These are phyloP conservation scores for Chaetomiaceae sp. DNA, from an alignment of 2,329 filamentous ascomycete genomes.

Conservation along the genomic window DNA sequence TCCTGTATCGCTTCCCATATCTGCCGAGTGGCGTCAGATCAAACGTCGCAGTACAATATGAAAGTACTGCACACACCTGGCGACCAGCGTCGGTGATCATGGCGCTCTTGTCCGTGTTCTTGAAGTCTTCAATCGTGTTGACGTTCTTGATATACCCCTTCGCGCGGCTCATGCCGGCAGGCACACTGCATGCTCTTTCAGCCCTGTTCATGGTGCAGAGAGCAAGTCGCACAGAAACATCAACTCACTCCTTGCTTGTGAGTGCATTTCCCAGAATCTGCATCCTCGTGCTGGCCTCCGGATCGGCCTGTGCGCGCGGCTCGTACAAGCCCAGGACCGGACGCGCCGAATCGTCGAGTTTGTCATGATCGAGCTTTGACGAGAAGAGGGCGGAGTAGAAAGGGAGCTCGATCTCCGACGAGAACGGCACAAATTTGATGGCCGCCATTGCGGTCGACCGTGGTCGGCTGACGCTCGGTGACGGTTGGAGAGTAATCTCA, in stretches of 20 bases:
- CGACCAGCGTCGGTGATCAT: constrained; percentile 73
- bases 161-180: constrained; percentile 68
- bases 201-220: not conserved
- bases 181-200: constrained; percentile 44
- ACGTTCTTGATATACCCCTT: constrained; percentile 94
- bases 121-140: constrained; percentile 93
- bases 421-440: constrained; percentile 76
- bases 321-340: constrained; percentile 85
- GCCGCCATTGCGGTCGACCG: constrained; percentile 36
- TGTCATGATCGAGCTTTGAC: constrained; percentile 94
- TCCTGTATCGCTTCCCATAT: constrained; percentile 98
- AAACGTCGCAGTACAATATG: constrained; percentile 10
- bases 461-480: not conserved
- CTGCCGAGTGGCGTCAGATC: constrained; percentile 40
- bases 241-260: constrained; percentile 69
- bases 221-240: not conserved
- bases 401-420: constrained; percentile 88
- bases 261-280: constrained; percentile 85
- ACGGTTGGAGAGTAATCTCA: not conserved
- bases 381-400: constrained; percentile 92
- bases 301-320: constrained; percentile 62
- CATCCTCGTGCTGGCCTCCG: constrained; percentile 77
- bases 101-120: constrained; percentile 69
- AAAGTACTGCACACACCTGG: constrained; percentile 49
- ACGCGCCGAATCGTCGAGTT: constrained; percentile 87